Evolutionary conservation across 2,329 filamentous ascomycete species (phyloP).

Genomic region (Neonectria punicea): DNA sequence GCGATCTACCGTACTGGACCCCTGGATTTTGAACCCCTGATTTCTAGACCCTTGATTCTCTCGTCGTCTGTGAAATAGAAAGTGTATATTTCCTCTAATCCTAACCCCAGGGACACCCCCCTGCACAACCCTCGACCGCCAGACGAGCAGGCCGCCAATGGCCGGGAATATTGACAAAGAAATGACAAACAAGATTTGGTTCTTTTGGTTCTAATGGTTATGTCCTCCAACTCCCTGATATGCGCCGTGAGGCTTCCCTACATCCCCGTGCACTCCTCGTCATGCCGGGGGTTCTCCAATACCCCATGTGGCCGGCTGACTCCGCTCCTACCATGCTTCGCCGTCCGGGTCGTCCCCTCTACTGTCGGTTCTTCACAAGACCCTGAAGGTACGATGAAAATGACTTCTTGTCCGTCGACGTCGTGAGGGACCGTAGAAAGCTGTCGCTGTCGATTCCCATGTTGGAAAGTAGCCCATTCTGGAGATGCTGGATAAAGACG

Average conservation of each 20-base stretch:
- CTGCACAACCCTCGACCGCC: constrained; percentile 16
- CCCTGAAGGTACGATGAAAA: constrained; percentile 73
- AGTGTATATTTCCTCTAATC: constrained; percentile 23
- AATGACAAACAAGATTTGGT: constrained; percentile 41
- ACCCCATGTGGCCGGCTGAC: constrained; percentile 48
- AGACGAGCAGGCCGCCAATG: constrained; percentile 31
- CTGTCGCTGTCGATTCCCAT: constrained; percentile 72
- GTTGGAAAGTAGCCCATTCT: constrained; percentile 69
- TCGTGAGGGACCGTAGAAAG: constrained; percentile 68
- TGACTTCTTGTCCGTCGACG: constrained; percentile 67
- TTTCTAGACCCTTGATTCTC: not conserved
- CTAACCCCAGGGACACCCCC: constrained; percentile 2
- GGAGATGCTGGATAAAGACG: constrained; percentile 78
- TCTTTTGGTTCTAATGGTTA: constrained; percentile 44
- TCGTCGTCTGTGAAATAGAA: not conserved
- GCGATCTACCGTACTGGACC: not conserved
- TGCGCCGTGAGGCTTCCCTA: constrained; percentile 42
- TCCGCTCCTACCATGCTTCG: not conserved
- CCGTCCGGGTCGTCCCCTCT: constrained; percentile 21
- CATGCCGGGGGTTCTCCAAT: constrained; percentile 30
- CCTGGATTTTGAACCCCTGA: not conserved
- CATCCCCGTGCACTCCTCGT: constrained; percentile 16
- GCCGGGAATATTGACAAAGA: constrained; percentile 40
- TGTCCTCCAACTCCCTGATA: constrained; percentile 45
- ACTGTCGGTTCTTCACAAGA: constrained; percentile 61